Base-by-base conservation (phyloP, 2,329 filamentous ascomycete genomes). In the Ceratocystis variospora region DNA sequence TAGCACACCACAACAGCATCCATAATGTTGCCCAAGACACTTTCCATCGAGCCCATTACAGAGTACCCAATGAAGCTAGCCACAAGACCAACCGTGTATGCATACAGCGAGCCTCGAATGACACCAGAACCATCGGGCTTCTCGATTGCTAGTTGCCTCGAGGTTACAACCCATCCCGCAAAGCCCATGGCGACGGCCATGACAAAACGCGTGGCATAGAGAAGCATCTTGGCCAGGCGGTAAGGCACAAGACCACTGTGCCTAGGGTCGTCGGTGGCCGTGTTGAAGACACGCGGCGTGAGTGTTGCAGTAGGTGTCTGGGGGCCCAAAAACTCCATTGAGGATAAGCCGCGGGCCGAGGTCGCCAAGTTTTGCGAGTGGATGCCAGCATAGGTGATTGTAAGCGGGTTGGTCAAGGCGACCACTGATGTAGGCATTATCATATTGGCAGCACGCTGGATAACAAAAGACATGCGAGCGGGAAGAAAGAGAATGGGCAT, bases 51-150 rank as follows among this genome's bases (percentile, higher is more conserved):
- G 31, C 91, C 90, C 63, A 99, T 79, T 0, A 97, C 87, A 4
- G 90, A 91, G 86, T 94, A 99, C 6, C 94, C 94, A 71, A 99
- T 96, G 65, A 93, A 91, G 68, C 89, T 90, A 17, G 94, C 94
- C 70, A 97, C 87, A 69, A 99, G 76, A 8, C 92, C 94, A 25
- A 99, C 90, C 1, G 97, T 84, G 73, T 97, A 99, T 1, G 93
- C 94, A 74, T 99, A 99, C 28, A 94, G 80, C 71, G 90, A 96
- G 7, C 94, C 94, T 59, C 84, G 84, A 63, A 87, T 73, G 5
- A 63, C 48, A 0, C 83, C 81, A 63, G 75, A 70, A 1, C 80
- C 80, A 48, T 79, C 81, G 66, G 75, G 85, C 68, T 77, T 77
- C 72, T 77, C 79, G 22, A 94, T 79, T 63, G 82, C 79, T 3